Evolutionary conservation across 1,284 basidiomycete genomes (phyloP).

Genomic region (Fomitopsis betulina): DNA sequence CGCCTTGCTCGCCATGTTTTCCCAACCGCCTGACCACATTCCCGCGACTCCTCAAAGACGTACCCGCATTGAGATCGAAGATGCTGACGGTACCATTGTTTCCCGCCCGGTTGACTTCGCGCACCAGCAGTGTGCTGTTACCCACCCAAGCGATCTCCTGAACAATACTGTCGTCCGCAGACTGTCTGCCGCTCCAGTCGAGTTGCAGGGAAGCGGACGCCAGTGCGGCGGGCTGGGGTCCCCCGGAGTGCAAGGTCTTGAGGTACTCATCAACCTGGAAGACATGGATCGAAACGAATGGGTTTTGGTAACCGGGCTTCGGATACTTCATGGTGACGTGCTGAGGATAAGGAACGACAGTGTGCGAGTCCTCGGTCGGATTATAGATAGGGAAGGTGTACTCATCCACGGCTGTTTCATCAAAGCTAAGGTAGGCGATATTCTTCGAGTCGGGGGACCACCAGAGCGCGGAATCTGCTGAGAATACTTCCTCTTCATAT

Average conservation of each 20-base stretch:
- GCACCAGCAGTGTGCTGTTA: slow-evolving; percentile 71
- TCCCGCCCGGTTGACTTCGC: slow-evolving; percentile 84
- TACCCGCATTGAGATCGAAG: slow-evolving; percentile 50
- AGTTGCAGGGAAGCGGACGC: slow-evolving; percentile 51
- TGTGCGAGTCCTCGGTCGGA: slow-evolving; percentile 61
- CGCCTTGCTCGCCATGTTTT: slow-evolving; percentile 77
- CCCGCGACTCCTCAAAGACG: slow-evolving; percentile 35
- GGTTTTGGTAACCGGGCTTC: slow-evolving; percentile 90
- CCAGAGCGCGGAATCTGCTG: slow-evolving; percentile 77
- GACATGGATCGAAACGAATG: slow-evolving; percentile 79
- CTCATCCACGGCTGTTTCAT: slow-evolving; percentile 85
- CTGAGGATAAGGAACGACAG: slow-evolving; percentile 75
- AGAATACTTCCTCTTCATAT: slow-evolving; percentile 92
- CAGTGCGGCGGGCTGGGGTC: slow-evolving; percentile 30
- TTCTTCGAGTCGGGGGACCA: slow-evolving; percentile 84
- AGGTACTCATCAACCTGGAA: slow-evolving; percentile 63
- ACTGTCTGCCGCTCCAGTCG: slow-evolving; percentile 60
- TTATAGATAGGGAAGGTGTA: slow-evolving; percentile 92
- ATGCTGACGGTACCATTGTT: slow-evolving; percentile 74
- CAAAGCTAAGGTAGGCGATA: slow-evolving; percentile 82
- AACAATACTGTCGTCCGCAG: slow-evolving; percentile 66
- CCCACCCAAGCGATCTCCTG: slow-evolving; percentile 86
- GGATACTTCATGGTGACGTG: slow-evolving; percentile 85
- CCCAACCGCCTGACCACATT: slow-evolving; percentile 72
- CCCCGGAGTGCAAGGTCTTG: slow-evolving; percentile 26